Conservation (phyloP, 2,329 filamentous ascomycete species). For the Diplodia corticola region DNA sequence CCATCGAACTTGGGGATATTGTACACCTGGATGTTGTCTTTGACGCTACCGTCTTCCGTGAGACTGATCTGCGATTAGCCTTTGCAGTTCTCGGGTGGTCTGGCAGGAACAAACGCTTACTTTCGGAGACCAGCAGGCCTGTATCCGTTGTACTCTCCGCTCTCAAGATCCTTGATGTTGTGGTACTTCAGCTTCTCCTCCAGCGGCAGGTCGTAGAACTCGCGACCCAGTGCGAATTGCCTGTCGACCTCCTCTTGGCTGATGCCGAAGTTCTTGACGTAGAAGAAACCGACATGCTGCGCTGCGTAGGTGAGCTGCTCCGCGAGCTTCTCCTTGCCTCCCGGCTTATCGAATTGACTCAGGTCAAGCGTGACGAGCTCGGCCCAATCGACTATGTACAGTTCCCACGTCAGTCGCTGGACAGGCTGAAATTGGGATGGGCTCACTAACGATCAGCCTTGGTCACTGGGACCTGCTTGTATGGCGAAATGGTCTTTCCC, state of each 20-base stretch:
- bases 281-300: conserved; percentile 59
- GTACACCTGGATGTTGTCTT: conserved; percentile 61
- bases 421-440: background rate
- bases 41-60: conserved; percentile 40
- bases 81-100: background rate
- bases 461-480: conserved; percentile 36
- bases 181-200: conserved; percentile 62
- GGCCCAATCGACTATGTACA: conserved; percentile 49
- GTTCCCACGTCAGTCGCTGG: background rate
- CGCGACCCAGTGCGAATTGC: conserved; percentile 62
- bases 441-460: conserved; percentile 30
- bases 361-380: conserved; percentile 61
- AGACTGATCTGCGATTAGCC: conserved; percentile 29
- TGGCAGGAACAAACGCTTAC: background rate
- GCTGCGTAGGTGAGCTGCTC: conserved; percentile 58
- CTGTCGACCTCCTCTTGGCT: conserved; percentile 59
- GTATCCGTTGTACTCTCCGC: conserved; percentile 60
- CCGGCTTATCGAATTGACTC: conserved; percentile 54
- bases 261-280: conserved; percentile 62
- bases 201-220: conserved; percentile 57
- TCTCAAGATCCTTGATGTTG: conserved; percentile 35
- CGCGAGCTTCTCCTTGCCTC: conserved; percentile 56
- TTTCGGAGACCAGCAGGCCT: conserved; percentile 48
- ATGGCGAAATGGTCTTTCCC: conserved; percentile 27
- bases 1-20: conserved; percentile 61